Evolutionary conservation across 345 rosid genomes (phyloP).

Genomic region (Litchi chinensis): DNA sequence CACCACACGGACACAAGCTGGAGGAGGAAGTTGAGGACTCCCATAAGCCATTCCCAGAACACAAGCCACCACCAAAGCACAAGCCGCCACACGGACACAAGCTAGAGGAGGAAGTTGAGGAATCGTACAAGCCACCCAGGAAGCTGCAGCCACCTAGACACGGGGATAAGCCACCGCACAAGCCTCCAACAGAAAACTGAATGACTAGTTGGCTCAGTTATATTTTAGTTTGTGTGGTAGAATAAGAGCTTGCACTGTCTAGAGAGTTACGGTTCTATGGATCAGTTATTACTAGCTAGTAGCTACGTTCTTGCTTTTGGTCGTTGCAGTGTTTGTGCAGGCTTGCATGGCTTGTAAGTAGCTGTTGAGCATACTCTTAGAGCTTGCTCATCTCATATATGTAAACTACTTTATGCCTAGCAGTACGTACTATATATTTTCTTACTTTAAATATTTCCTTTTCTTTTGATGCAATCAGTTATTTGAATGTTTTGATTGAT

Average conservation of each 20-base stretch:
- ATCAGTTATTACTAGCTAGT: background rate
- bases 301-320: background rate
- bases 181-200: slow-evolving; percentile 19
- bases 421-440: background rate
- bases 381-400: background rate
- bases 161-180: slow-evolving; percentile 7
- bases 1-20: slow-evolving; percentile 16
- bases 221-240: background rate
- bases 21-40: slow-evolving; percentile 23
- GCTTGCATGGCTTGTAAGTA: background rate
- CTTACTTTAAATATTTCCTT: too few relatives aligned
- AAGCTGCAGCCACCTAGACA: background rate
- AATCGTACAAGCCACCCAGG: slow-evolving; percentile 31
- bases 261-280: background rate
- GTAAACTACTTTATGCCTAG: background rate
- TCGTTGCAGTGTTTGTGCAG: background rate
- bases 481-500: background rate
- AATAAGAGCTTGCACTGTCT: background rate
- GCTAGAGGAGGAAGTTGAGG: slow-evolving; percentile 24
- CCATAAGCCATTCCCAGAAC: slow-evolving; percentile 1
- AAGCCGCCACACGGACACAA: slow-evolving; percentile 26
- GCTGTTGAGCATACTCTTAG: background rate
- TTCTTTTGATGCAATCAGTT: too few relatives aligned
- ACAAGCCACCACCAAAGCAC: slow-evolving; percentile 23
- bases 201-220: background rate